Evolutionary conservation across 331 rosid species (phyloP).

Genomic region (Rhamnella rubrinervis): DNA sequence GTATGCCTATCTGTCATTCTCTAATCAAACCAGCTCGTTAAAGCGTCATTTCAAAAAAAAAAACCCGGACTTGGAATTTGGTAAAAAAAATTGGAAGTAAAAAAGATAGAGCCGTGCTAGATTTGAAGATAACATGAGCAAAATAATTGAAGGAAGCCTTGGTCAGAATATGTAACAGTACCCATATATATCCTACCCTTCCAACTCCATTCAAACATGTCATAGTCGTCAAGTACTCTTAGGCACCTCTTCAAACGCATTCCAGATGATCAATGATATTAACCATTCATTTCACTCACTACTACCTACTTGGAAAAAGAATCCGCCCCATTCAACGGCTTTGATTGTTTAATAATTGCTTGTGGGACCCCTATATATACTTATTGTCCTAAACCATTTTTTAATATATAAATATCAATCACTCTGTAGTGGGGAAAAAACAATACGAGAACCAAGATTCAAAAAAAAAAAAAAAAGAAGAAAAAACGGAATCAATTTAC

Average conservation of each 20-base stretch:
- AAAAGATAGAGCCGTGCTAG: constrained; percentile 23
- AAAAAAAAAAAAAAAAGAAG: not conserved
- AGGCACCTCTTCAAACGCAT: not conserved
- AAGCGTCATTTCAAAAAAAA: constrained; percentile 22
- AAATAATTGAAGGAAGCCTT: constrained; percentile 31
- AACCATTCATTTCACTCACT: not conserved
- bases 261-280: too few relatives aligned
- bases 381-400: constrained; percentile 8
- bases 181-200: too few relatives aligned
- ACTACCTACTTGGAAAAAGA: constrained; percentile 11
- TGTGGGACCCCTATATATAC: constrained; percentile 7
- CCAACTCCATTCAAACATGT: not conserved
- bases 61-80: not conserved
- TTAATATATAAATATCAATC: not conserved
- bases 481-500: not conserved
- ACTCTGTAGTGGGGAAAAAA: not conserved
- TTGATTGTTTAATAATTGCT: constrained; percentile 19
- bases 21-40: not conserved
- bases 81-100: not conserved
- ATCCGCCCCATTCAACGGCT: constrained; percentile 17
- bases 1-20: constrained; percentile 27
- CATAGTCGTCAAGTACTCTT: constrained; percentile 3
- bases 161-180: constrained; percentile 5
- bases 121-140: constrained; percentile 9
- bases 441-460: not conserved